Conservation (phyloP, 2,329 filamentous ascomycete genomes). For the Thielaviopsis ethacetica region DNA sequence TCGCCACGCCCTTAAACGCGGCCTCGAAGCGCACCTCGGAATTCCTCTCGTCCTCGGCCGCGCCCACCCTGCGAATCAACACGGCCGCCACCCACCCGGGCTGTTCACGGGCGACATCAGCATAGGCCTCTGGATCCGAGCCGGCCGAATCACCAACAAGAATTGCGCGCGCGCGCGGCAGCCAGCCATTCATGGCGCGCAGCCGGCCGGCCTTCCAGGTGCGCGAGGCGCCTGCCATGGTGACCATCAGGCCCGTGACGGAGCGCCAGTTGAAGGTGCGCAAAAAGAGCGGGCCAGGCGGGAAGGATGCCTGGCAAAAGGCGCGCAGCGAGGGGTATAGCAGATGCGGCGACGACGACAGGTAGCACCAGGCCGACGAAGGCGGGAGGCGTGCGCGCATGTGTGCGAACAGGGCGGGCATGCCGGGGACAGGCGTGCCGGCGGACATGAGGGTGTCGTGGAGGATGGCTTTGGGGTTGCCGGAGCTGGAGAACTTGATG, state of each 20-base stretch:
- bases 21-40: conserved; percentile 60
- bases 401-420: conserved; percentile 67
- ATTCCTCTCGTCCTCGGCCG: conserved; percentile 46
- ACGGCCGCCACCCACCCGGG: conserved; percentile 70
- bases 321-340: conserved; percentile 70
- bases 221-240: conserved; percentile 64
- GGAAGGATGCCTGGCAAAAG: conserved; percentile 58
- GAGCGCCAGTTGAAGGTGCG: conserved; percentile 80
- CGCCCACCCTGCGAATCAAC: conserved; percentile 68
- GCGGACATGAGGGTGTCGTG: conserved; percentile 67
- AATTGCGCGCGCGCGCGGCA: conserved; percentile 65
- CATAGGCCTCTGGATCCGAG: conserved; percentile 80
- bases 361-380: conserved; percentile 72
- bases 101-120: conserved; percentile 51
- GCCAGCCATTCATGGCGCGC: conserved; percentile 58
- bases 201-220: conserved; percentile 76
- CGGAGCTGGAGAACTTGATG: conserved; percentile 79
- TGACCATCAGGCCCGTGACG: conserved; percentile 60
- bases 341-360: conserved; percentile 88
- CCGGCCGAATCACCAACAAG: conserved; percentile 85
- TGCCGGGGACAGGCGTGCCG: conserved; percentile 55
- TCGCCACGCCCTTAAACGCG: conserved; percentile 63
- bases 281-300: conserved; percentile 64
- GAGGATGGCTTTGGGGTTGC: conserved; percentile 64
- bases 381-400: conserved; percentile 37